Percentiles rank a stretch among this genome's conserved stretches.
Evolutionary conservation across 2,329 filamentous ascomycete genomes (phyloP).

Genomic region (Scedosporium apiospermum): DNA sequence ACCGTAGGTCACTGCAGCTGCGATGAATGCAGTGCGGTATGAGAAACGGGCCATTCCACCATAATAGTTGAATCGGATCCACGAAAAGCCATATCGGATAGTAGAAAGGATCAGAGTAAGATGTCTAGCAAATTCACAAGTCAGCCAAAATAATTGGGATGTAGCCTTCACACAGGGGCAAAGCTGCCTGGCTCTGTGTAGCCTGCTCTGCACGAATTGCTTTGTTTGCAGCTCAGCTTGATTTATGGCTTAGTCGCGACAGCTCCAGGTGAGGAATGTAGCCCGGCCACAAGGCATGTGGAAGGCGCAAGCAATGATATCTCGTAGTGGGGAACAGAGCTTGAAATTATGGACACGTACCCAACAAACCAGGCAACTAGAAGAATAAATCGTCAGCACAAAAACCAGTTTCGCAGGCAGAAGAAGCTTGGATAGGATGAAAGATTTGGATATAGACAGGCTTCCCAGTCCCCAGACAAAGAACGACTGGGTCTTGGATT

Average conservation of each 20-base stretch:
- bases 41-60: conserved; percentile 67
- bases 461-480: neutral
- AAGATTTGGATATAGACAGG: neutral
- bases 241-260: no score
- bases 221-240: no score
- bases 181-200: no score
- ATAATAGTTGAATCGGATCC: conserved; percentile 81
- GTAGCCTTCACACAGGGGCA: neutral
- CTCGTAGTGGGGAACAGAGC: neutral
- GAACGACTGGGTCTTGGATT: neutral
- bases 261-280: neutral
- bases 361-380: conserved; percentile 71
- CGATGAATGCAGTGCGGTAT: conserved; percentile 84
- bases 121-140: conserved; percentile 50
- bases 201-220: no score
- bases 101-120: conserved; percentile 76
- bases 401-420: conserved; percentile 12
- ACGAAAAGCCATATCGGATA: conserved; percentile 74
- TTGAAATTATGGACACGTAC: conserved; percentile 42
- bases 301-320: conserved; percentile 1
- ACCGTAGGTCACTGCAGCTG: conserved; percentile 86
- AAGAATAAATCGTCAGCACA: conserved; percentile 22
- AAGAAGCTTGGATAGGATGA: neutral
- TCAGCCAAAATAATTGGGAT: neutral
- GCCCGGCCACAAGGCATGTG: neutral